Evolutionary conservation across 495 filamentous ascomycete species (phyloP), one percentile per base, ranked within the genome.

Genomic region (Echria macrotheca): DNA sequence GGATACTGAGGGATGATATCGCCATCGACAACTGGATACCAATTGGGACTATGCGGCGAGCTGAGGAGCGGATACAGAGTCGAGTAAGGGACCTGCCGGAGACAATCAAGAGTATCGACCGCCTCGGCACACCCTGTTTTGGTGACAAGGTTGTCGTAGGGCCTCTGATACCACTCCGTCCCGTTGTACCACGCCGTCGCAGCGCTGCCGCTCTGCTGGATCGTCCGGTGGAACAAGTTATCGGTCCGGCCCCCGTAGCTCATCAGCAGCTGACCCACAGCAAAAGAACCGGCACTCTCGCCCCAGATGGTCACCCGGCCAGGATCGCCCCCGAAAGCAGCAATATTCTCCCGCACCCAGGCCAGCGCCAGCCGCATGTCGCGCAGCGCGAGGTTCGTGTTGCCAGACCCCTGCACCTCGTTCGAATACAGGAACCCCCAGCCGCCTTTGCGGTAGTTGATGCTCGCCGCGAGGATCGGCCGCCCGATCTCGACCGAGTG

Each of bases 301-400:
- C 66, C 66, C 61, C 61, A 69, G 28, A 69, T 67, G 17, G 62
- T 67, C 35, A 69, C 64, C 9, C 67, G 66, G 1, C 58, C 49
- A 3, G 77, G 59, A 55, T 82, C 72, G 3, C 78, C 78, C 3
- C 78, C 79, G 59, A 81, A 82, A 1, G 54, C 66, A 9, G 62
- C 70, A 43, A 81, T 80, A 33, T 81, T 80, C 47, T 81, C 75
- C 9, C 75, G 72, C 1, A 80, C 65, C 79, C 79, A 82, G 36
- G 77, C 56, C 18, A 82, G 54, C 14, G 71, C 79, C 3, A 70
- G 65, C 1, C 75, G 70, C 60, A 80, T 78, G 44, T 82, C 79
- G 4, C 75, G 67, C 7, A 82, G 45, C 18, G 60, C 61, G 31
- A 67, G 44, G 46, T 65, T 67, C 4, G 64, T 64, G 38, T 67